Base-by-base conservation (phyloP, 2,329 filamentous ascomycete species). In the Ophiostoma sp. region DNA sequence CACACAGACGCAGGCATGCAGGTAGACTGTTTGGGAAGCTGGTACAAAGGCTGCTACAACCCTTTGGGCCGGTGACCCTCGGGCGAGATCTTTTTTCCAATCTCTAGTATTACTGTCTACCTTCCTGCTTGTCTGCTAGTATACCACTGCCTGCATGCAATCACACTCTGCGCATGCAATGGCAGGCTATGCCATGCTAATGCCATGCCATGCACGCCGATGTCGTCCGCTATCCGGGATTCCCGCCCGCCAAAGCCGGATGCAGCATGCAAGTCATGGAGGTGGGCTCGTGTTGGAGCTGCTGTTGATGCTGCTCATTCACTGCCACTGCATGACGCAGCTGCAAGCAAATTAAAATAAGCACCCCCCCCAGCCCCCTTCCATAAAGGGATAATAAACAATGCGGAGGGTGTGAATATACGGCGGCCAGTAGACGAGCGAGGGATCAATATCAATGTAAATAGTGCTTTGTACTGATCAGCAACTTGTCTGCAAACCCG, bases 301-400 rank as follows among this genome's bases (percentile, higher is more conserved):
- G 55, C 27, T 36, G 49, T 18, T 55, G 8, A 9, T 36, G n/a
- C 49, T 55, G 27, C 52, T 49, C 45, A 11, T 4, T 27, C 27
- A 58, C 52, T 58, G 27, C 52, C 38, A 58, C 55, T 60, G 55
- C 55, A 60, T 60, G 55, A 38, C 38, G 55, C 27, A 60, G 55
- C 27, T 11, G 14, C 27, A 16, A 2, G 18, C 11, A 8, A 49
- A 49, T 7, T n/a, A 49, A 4, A 49, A 16, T 49, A 16, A 49
- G n/a, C 27, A 27, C 27, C 27, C 27, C 27, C 27, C 27, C 27
- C 27, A 27, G 27, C 27, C 27, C 27, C 2, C 27, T 2, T 27
- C 27, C 27, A 27, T 27, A 27, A 27, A 27, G 27, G 27, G 27
- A 27, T 27, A 27, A 27, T 27, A 27, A 27, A 27, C 27, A 27